phyloP scores from a whole-genome alignment of 306 rosid genomes.

The Castanospermum australe region DNA sequence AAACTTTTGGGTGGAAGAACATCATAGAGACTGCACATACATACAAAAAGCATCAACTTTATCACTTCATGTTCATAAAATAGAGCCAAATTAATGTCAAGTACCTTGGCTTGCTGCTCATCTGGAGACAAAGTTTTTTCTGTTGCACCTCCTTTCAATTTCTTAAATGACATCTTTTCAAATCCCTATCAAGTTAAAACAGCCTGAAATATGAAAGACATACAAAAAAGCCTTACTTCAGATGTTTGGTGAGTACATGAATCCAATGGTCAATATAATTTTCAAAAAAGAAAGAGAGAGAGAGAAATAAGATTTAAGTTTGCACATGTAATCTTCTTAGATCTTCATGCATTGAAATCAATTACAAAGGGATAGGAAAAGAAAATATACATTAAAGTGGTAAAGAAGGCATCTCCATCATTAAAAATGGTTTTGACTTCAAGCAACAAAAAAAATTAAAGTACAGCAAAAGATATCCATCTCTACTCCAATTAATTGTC shows the following conservation, averaged over 20 bases:
- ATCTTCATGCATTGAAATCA: background rate
- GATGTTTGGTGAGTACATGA: background rate
- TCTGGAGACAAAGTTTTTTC: slow-evolving; percentile 48
- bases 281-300: too few relatives aligned
- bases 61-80: background rate
- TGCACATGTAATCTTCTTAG: background rate
- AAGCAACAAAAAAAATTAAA: background rate
- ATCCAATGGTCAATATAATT: background rate
- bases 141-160: slow-evolving; percentile 25
- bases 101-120: slow-evolving; percentile 64
- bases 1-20: slow-evolving; percentile 1
- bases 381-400: background rate
- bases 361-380: background rate
- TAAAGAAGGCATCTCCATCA: background rate
- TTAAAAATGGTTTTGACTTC: background rate
- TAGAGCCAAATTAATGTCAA: slow-evolving; percentile 14
- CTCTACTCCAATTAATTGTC: background rate
- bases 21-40: background rate
- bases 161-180: slow-evolving; percentile 48
- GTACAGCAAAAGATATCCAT: background rate
- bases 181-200: slow-evolving; percentile 20
- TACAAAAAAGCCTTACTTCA: background rate
- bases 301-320: background rate
- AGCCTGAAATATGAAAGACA: slow-evolving; percentile 34
- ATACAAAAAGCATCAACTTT: background rate